Conservation (phyloP, 139 green algal species). For the Marvania coccoides region DNA sequence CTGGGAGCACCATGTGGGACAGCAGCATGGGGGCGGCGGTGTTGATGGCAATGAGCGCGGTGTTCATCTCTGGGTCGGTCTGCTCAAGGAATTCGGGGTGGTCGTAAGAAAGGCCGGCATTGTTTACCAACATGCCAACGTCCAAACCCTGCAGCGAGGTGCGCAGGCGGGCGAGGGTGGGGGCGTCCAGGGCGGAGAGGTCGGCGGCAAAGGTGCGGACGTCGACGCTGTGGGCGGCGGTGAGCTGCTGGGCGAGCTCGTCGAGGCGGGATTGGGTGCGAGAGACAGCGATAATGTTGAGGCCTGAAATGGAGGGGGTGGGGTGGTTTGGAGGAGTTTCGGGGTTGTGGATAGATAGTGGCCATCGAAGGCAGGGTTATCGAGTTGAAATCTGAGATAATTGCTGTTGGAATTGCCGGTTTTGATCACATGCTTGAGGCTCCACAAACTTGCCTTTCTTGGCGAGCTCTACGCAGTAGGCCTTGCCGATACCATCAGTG, state of each 20-base stretch:
- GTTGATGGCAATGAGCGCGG: constrained; percentile 58
- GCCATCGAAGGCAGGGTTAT: too few species aligned
- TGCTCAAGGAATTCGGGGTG: constrained; percentile 62
- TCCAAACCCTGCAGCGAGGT: constrained; percentile 32
- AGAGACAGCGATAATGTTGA: constrained; percentile 71
- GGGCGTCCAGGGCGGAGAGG: constrained; percentile 26
- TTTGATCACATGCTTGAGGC: too few species aligned
- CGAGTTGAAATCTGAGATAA: too few species aligned
- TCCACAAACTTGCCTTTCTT: constrained; percentile 22
- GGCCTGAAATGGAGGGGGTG: too few species aligned
- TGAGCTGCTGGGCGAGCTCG: constrained; percentile 31
- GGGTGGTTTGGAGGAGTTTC: too few species aligned
- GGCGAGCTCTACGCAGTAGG: constrained; percentile 52
- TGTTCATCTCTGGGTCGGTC: constrained; percentile 30
- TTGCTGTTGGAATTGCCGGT: too few species aligned
- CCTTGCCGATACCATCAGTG: constrained; percentile 77
- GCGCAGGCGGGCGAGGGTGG: constrained; percentile 10
- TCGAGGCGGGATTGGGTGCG: constrained; percentile 59
- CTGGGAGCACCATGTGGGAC: constrained; percentile 50
- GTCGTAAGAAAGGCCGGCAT: constrained; percentile 74
- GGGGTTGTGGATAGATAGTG: too few species aligned
- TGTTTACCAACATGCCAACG: constrained; percentile 82
- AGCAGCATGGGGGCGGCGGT: constrained; percentile 43
- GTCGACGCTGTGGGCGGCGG: constrained; percentile 42
- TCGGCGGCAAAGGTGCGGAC: constrained; percentile 31